Base-by-base conservation (phyloP, 305 asterid genomes). In the Fraxinus greggii region DNA sequence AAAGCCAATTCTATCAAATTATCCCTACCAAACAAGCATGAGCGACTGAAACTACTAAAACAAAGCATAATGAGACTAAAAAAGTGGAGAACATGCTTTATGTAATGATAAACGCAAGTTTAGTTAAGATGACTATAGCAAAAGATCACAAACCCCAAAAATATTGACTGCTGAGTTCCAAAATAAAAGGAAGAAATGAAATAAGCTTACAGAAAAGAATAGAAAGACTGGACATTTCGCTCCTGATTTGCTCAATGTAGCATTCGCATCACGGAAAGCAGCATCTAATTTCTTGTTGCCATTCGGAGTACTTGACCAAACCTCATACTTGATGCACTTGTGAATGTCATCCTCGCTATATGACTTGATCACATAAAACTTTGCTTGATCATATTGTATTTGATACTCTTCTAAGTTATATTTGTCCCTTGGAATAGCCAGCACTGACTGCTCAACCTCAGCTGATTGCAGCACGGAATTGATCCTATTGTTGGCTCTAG, bases 251-350 rank as follows among this genome's bases (percentile, higher is more conserved):
- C 78, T 84, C 48, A 82, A 70, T 80, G 78, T 88, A 65, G 86
- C 85, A 48, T 86, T 91, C n/a, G 89, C 92, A 70, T 88, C 95
- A 42, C 81, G 82, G 78, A 85, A 91, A 82, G 92, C 92, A 86
- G 89, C 80, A 75, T 90, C 92, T 36, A 92, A 36, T 83, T 92
- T 92, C 90, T 80, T 89, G 75, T 92, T 92, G 23, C 97, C 95
- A 77, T 86, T 89, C 1, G 85, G 92, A 54, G 97, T 92, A 81
- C 97, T 92, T 0, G 97, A 91, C 97, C 97, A 92, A 70, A 92
- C 97, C 84, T 89, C 89, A 74, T 90, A 91, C 73, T 92, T 92
- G 82, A 92, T 86, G 88, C 92, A 87, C 83, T 90, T 92, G 85
- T 92, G 97, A 81, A 92, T 21, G 72, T 91, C 90, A 33, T 92